Percentiles rank a stretch among this genome's conserved stretches.
phyloP scores from a whole-genome alignment of 2,329 filamentous ascomycete genomes.

The Aureobasidium melanogenum region DNA sequence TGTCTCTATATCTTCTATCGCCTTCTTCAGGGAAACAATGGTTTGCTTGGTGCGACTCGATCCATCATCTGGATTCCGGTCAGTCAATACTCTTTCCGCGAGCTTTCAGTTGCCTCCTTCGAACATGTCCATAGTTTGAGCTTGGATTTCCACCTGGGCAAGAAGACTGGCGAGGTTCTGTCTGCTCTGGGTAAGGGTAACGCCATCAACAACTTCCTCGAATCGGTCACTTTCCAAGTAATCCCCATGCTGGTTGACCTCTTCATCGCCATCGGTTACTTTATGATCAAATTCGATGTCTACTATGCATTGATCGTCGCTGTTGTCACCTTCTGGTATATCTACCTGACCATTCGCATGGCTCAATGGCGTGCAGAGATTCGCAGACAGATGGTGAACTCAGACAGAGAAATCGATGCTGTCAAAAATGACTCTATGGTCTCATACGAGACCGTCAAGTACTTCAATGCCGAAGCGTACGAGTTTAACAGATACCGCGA shows the following conservation, averaged over 20 bases:
- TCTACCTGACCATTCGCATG: constrained; percentile 94
- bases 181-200: constrained; percentile 94
- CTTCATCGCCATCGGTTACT: constrained; percentile 73
- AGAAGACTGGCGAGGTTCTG: constrained; percentile 91
- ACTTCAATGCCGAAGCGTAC: constrained; percentile 53
- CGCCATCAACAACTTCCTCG: constrained; percentile 91
- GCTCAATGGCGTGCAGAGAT: constrained; percentile 87
- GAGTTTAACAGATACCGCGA: constrained; percentile 50
- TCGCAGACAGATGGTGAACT: constrained; percentile 87
- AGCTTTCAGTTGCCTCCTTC: constrained; percentile 88
- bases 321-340: constrained; percentile 89
- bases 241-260: constrained; percentile 91
- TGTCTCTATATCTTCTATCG: constrained; percentile 68
- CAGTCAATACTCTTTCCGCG: constrained; percentile 91
- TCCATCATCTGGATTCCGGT: constrained; percentile 92
- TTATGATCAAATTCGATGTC: constrained; percentile 69
- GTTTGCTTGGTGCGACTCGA: constrained; percentile 72
- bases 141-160: constrained; percentile 91
- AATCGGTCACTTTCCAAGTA: constrained; percentile 93
- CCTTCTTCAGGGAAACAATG: constrained; percentile 79
- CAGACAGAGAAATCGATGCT: constrained; percentile 87
- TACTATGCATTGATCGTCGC: constrained; percentile 85
- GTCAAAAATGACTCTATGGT: constrained; percentile 99
- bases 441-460: constrained; percentile 78
- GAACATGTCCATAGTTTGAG: constrained; percentile 95